phyloP scores from a whole-genome alignment of 257 asterid genomes.

The Gentiana macrophylla region DNA sequence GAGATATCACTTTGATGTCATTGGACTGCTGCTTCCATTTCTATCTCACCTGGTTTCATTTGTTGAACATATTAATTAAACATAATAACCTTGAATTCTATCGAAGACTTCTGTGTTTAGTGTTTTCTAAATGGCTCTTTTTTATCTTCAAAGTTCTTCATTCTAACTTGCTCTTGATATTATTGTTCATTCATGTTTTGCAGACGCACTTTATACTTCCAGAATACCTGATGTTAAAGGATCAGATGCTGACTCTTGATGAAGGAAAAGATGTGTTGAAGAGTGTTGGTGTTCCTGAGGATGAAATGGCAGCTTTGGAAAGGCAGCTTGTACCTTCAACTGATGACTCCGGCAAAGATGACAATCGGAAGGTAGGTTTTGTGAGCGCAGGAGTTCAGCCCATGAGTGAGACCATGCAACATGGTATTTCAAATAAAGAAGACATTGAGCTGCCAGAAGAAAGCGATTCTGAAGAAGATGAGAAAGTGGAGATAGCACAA shows the following conservation, averaged over 20 bases:
- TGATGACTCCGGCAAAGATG: constrained; percentile 30
- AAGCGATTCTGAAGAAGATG: constrained; percentile 77
- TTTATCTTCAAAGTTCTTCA: not conserved
- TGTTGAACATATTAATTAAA: not conserved
- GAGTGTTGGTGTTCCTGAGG: constrained; percentile 75
- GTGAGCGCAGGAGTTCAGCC: constrained; percentile 74
- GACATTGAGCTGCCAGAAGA: constrained; percentile 92
- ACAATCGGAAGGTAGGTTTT: constrained; percentile 49
- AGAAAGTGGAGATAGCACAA: constrained; percentile 66
- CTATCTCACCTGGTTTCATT: not conserved
- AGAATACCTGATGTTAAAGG: constrained; percentile 82
- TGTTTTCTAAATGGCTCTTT: not conserved
- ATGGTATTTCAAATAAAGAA: constrained; percentile 36
- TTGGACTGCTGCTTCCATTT: too few relatives aligned
- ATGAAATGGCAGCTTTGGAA: constrained; percentile 89
- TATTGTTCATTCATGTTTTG: constrained; percentile 13
- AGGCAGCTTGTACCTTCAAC: constrained; percentile 44
- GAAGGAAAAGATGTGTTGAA: constrained; percentile 84
- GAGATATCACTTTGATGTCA: not conserved
- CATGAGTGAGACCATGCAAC: constrained; percentile 23
- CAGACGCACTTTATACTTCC: constrained; percentile 86
- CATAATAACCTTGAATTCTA: too few relatives aligned
- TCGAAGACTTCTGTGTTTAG: too few relatives aligned
- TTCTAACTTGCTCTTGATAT: not conserved
- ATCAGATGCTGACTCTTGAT: constrained; percentile 80